Evolutionary conservation across 352 stramenopile genomes (phyloP), one percentile per base, ranked within the genome.

Genomic region (Phytophthora pisi): DNA sequence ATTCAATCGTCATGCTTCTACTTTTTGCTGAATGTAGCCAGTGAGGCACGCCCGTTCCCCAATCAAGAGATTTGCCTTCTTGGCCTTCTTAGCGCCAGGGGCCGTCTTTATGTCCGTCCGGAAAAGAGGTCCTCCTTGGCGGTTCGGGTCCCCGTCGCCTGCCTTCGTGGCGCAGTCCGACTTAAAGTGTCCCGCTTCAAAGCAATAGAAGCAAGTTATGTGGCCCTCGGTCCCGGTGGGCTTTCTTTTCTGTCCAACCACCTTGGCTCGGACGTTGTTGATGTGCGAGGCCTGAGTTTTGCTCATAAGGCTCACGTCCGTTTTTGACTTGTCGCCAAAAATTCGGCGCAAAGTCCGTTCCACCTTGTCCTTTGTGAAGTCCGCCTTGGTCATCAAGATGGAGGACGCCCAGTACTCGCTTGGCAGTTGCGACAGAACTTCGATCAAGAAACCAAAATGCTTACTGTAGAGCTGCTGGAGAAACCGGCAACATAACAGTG

Each of bases 361-460:
- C 2, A 70, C 62, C 16, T 64, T 10, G 13, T 62, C 43, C 6
- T 45, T 13, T 4, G 55, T 70, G n/a, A 65, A 65, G 10, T 24
- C 20, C 0, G 31, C 55, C 9, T 55, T 51, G 6, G 42, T 63
- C 43, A 66, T 61, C 1, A 47, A 64, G 26, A 73, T 68, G 13
- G 47, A 68, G 1, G 50, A 63, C 0, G 40, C 53, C 53, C 66
- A 68, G 50, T 68, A 68, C 34, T 73, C 40, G 18, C 59, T 68
- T 2, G 53, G 28, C 0, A 68, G 13, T 16, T 68, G 38, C 1
- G 31, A 38, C 0, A 73, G 53, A 1, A 61, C 47, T 13, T 58
- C 66, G 9, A 62, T 30, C 1, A 26, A 26, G 3, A 26, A 26
- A 26, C 24, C 24, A 26, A 26, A 26, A 26, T 26, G 24, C 2